These are phyloP conservation scores for Trichosporon sp. DNA, from an alignment of 1,284 basidiomycete genomes.

Conservation along the genomic window DNA sequence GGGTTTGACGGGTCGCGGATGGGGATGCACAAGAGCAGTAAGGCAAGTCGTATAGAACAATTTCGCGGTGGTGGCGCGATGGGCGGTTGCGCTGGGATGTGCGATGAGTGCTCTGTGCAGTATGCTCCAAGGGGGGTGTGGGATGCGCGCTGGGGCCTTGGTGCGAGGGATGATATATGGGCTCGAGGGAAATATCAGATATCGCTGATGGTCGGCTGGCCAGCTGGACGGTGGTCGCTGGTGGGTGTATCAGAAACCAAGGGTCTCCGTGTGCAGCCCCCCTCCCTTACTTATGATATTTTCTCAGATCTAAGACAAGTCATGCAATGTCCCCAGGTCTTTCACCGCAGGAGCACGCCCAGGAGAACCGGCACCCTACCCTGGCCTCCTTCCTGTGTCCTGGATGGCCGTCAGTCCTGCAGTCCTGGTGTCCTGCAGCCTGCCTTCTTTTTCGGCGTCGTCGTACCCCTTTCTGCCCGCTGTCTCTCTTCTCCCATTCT, in stretches of 20 bases:
- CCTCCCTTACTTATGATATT: background rate
- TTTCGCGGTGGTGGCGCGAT: background rate
- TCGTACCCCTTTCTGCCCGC: background rate
- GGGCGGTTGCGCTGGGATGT: background rate
- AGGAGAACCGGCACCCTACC: background rate
- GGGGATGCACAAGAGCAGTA: background rate
- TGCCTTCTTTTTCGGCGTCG: conserved; percentile 13
- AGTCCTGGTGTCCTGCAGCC: background rate
- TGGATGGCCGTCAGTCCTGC: background rate
- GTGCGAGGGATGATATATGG: background rate
- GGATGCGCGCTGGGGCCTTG: conserved; percentile 7
- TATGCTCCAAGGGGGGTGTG: no score
- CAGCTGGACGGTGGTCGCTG: background rate
- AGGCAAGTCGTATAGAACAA: background rate
- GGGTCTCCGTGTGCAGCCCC: background rate
- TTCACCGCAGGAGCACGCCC: no score
- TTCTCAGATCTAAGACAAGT: conserved; percentile 13
- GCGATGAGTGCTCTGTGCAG: background rate
- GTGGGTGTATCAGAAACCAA: conserved; percentile 13
- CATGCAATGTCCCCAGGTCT: background rate
- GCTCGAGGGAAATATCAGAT: background rate
- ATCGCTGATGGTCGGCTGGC: background rate
- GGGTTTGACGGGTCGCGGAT: background rate
- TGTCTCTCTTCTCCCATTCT: background rate
- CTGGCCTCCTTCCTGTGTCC: conserved; percentile 5